These are phyloP conservation scores for Moesziomyces parantarcticus DNA, from an alignment of 1,284 basidiomycete species.

Conservation along the genomic window DNA sequence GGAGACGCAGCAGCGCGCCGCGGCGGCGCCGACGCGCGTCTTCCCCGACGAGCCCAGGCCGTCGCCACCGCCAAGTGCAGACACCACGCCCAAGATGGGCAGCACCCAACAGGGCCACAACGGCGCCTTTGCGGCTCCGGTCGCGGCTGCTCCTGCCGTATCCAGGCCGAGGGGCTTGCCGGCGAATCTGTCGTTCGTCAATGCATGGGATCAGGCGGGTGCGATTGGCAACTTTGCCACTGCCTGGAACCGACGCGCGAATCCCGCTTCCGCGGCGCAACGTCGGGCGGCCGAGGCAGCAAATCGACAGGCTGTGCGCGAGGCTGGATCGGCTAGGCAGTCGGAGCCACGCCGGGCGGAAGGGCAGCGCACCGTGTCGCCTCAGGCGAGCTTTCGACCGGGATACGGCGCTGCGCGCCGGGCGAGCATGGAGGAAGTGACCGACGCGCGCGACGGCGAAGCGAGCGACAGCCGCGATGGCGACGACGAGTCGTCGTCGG, in stretches of 20 bases:
- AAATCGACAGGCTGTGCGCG: not conserved
- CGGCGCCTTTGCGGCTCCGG: not conserved
- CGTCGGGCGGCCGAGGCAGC: slow-evolving; percentile 5
- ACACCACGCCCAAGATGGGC: slow-evolving; percentile 12
- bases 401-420: slow-evolving; percentile 2
- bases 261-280: slow-evolving; percentile 17
- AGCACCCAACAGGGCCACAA: slow-evolving; percentile 8
- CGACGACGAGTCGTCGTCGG: slow-evolving; percentile 55
- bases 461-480: slow-evolving; percentile 56
- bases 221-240: slow-evolving; percentile 47
- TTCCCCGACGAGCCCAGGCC: slow-evolving; percentile 57
- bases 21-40: slow-evolving; percentile 31
- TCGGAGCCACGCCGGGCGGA: not conserved
- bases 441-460: slow-evolving; percentile 22
- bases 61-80: slow-evolving; percentile 13
- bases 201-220: slow-evolving; percentile 56
- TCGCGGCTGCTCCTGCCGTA: slow-evolving; percentile 5
- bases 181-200: slow-evolving; percentile 43
- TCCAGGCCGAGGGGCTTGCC: slow-evolving; percentile 37
- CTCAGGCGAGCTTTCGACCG: no score
- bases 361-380: not conserved
- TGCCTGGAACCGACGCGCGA: slow-evolving; percentile 19
- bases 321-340: not conserved
- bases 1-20: slow-evolving; percentile 75
- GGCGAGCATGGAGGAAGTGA: slow-evolving; percentile 17